Conservation (phyloP, 352 stramenopile species). For the Globisporangium spinosum region DNA sequence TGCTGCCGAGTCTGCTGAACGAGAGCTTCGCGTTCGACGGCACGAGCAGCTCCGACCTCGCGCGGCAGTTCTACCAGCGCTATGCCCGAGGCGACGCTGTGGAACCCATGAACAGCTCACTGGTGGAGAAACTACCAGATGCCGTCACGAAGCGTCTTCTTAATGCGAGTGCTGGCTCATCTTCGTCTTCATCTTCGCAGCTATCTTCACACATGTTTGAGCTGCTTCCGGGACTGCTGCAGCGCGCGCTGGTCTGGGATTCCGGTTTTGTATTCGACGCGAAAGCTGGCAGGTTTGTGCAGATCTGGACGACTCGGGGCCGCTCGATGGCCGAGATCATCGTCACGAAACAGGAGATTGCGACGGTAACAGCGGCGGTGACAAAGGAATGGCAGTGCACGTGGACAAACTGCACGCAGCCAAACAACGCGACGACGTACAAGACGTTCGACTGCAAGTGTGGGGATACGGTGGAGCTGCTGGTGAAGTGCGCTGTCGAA, state of each 20-base stretch:
- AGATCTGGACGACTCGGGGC: conserved; percentile 12
- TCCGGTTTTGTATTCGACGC: conserved; percentile 16
- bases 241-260: conserved; percentile 25
- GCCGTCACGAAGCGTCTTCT: conserved; percentile 15
- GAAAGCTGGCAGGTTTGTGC: conserved; percentile 9
- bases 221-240: conserved; percentile 17
- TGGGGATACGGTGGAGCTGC: background rate
- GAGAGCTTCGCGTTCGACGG: conserved; percentile 15
- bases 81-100: conserved; percentile 1
- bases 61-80: conserved; percentile 28
- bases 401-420: background rate
- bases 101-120: background rate
- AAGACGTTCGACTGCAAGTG: background rate
- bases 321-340: conserved; percentile 24
- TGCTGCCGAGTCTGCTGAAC: conserved; percentile 18
- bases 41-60: conserved; percentile 20
- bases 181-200: background rate
- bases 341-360: background rate
- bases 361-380: background rate
- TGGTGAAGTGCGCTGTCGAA: background rate
- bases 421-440: background rate
- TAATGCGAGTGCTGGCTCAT: background rate
- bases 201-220: conserved; percentile 9
- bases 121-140: conserved; percentile 8
- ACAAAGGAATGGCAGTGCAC: background rate